Conservation (phyloP, 2,329 filamentous ascomycete genomes). For the Fusarium fujikuroi region DNA sequence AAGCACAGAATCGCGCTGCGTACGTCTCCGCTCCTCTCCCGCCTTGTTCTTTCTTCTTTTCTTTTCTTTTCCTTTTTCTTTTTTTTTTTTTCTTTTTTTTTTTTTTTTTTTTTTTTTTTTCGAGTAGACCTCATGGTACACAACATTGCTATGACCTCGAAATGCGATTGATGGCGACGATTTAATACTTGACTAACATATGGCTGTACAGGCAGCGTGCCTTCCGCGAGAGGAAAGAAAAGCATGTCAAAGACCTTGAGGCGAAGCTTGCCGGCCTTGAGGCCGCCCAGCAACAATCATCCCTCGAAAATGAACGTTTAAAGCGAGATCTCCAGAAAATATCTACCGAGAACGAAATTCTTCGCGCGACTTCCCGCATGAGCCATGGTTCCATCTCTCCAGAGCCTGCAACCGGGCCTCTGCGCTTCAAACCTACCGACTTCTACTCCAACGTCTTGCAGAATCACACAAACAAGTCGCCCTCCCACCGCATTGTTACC, state of each 20-base stretch:
- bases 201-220: conserved; percentile 78
- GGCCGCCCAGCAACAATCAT: conserved; percentile 75
- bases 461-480: conserved; percentile 70
- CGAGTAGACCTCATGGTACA: background rate
- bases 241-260: conserved; percentile 92
- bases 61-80: background rate
- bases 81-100: background rate
- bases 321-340: conserved; percentile 86
- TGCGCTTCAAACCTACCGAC: conserved; percentile 77
- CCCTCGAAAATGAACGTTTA: conserved; percentile 86
- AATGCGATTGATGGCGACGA: background rate
- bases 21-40: conserved; percentile 53
- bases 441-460: conserved; percentile 74
- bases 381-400: conserved; percentile 54
- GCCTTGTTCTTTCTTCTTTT: background rate
- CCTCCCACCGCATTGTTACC: conserved; percentile 74
- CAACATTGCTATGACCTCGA: background rate
- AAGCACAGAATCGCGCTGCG: conserved; percentile 71
- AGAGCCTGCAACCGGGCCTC: conserved; percentile 70
- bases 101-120: background rate
- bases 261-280: conserved; percentile 83
- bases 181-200: conserved; percentile 23
- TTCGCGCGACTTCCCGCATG: conserved; percentile 77
- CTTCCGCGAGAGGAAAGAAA: conserved; percentile 95
- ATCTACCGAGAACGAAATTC: conserved; percentile 90